These are phyloP conservation scores for Coniochaeta hoffmannii DNA, from an alignment of 2,329 filamentous ascomycete genomes.

Conservation along the genomic window DNA sequence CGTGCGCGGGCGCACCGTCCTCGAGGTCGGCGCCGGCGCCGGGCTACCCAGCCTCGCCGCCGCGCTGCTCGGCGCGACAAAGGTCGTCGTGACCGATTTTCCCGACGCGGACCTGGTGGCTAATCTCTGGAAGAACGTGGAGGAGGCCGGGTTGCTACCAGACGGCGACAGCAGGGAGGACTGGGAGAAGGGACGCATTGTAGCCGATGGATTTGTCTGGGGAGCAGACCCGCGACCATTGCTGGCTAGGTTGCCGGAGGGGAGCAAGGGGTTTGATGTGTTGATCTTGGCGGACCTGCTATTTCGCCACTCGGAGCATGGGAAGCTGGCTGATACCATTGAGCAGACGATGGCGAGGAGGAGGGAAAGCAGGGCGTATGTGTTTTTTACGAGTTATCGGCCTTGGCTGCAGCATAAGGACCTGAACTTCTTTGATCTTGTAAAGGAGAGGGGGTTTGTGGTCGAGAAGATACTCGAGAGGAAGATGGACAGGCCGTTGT, in stretches of 20 bases:
- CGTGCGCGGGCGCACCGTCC: slow-evolving; percentile 60
- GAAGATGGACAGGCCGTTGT: slow-evolving; percentile 78
- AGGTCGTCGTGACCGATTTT: slow-evolving; percentile 79
- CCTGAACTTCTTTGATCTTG: slow-evolving; percentile 77
- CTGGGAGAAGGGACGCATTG: slow-evolving; percentile 27
- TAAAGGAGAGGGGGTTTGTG: slow-evolving; percentile 59
- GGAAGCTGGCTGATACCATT: slow-evolving; percentile 67
- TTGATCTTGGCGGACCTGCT: slow-evolving; percentile 82
- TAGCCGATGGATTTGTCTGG: slow-evolving; percentile 75
- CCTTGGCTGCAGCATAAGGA: slow-evolving; percentile 86
- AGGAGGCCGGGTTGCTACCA: slow-evolving; percentile 39
- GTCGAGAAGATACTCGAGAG: slow-evolving; percentile 78
- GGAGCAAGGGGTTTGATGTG: slow-evolving; percentile 58
- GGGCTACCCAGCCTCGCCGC: slow-evolving; percentile 77
- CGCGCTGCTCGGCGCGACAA: slow-evolving; percentile 61
- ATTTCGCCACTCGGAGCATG: slow-evolving; percentile 86
- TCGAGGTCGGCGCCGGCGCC: slow-evolving; percentile 85
- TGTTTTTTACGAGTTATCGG: slow-evolving; percentile 92
- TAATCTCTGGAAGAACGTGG: slow-evolving; percentile 72
- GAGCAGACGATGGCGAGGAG: slow-evolving; percentile 54
- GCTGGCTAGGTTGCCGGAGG: slow-evolving; percentile 44
- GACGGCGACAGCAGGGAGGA: slow-evolving; percentile 24
- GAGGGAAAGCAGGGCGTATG: slow-evolving; percentile 57
- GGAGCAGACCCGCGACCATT: slow-evolving; percentile 57
- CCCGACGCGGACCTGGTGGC: slow-evolving; percentile 76